These are phyloP conservation scores for Pinus albicaulis DNA, from an alignment of 75 land plant genomes.

Conservation along the genomic window DNA sequence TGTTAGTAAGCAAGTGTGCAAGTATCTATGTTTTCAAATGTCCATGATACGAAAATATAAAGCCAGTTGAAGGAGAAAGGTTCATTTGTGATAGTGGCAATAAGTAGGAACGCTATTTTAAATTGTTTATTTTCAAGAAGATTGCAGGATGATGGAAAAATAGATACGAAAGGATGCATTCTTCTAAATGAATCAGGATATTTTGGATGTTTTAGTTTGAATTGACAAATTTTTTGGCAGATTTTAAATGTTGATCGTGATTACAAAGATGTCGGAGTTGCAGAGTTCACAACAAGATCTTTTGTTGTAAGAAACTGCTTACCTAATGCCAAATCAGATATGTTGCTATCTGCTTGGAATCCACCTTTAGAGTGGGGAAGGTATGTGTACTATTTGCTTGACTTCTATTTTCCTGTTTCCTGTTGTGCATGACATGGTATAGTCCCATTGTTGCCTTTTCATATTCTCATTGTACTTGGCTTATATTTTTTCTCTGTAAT, in stretches of 20 bases:
- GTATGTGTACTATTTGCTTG: constrained; percentile 32
- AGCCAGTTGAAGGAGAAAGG: too few relatives aligned
- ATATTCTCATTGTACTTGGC: background rate
- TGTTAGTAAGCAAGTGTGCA: too few relatives aligned
- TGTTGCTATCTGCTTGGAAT: constrained; percentile 96
- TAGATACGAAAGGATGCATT: background rate
- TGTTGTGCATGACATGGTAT: background rate
- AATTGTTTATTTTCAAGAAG: background rate
- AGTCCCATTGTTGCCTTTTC: background rate
- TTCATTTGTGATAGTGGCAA: background rate
- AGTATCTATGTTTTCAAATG: background rate
- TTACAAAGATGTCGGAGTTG: constrained; percentile 92
- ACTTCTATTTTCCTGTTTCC: background rate
- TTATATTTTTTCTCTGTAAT: background rate
- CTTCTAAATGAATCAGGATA: too few relatives aligned
- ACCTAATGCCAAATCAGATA: constrained; percentile 80
- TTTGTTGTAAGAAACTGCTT: constrained; percentile 93
- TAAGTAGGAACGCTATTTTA: background rate
- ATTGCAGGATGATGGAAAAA: background rate
- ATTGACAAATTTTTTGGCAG: constrained; percentile 34
- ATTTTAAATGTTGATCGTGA: constrained; percentile 94
- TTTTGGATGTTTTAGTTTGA: background rate
- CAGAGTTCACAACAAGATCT: constrained; percentile 78
- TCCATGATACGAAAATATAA: background rate
- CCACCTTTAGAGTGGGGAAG: constrained; percentile 97